Evolutionary conservation across 1,139 yeast species (phyloP), one percentile per base, ranked within the genome.

Genomic region (Taphrina pruni): DNA sequence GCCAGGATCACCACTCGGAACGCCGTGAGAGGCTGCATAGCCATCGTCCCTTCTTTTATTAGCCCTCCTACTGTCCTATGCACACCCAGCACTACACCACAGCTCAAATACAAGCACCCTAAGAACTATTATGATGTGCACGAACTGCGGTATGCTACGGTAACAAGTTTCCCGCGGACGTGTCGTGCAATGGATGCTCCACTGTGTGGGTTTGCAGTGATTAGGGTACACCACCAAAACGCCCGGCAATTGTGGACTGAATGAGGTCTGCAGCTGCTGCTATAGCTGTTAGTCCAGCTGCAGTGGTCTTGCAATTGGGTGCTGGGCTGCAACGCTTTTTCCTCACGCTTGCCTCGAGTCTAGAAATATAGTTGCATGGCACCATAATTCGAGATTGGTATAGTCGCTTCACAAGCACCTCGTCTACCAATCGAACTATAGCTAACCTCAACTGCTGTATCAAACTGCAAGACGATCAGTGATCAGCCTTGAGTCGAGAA

Each of bases 1-100:
- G 68, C 50, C 64, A 71, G 55, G 38, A 70, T 70, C 43, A 61
- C 70, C 32, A 66, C 62, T 45, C 70, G 70, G 48, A 69, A 55
- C 20, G 58, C 58, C 20, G 58, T 54, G 21, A 54, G 43, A 54
- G 58, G 58, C 41, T 36, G 58, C 58, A 54, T 54, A 17, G 36
- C 54, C 54, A 45, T 45, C 48, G 48, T 45, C 48, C 48, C n/a
- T 45, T 12, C 12, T 17, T 45, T 14, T 5, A 26, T 26, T 4
- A 8, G 2, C 48, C 48, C 20, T 14, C n/a, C 48, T 45, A 45
- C 48, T 45, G 48, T n/a, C n/a, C 48, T 45, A 17, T 12, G 43
- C 43, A 39, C 43, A 11, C 43, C 43, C 32, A 26, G 32, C 32
- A 26, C 32, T 26, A 26, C 32, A 39, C 43, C 6, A 39, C 43